These are phyloP conservation scores for Phytophthora foliorum DNA, from an alignment of 352 stramenopile species.

Conservation along the genomic window DNA sequence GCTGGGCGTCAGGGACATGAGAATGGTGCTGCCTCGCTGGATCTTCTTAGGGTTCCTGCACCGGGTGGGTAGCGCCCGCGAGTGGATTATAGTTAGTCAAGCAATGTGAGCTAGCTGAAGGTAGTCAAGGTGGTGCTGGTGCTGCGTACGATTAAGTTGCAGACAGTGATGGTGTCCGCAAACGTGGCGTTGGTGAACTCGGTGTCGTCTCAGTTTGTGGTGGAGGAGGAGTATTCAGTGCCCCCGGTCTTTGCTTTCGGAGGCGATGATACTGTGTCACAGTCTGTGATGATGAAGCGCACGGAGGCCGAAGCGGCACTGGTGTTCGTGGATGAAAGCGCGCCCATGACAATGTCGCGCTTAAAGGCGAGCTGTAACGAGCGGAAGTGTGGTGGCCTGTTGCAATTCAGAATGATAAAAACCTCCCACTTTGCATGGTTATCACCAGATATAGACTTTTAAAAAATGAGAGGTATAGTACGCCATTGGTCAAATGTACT, in stretches of 20 bases:
- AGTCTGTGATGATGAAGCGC: slow-evolving; percentile 13
- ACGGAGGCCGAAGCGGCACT: slow-evolving; percentile 17
- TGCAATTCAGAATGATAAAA: no score
- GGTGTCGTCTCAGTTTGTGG: no score
- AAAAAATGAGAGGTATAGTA: no score
- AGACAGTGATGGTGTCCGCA: slow-evolving; percentile 34
- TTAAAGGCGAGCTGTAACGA: no score
- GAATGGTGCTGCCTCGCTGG: slow-evolving; percentile 16
- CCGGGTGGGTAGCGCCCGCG: no score
- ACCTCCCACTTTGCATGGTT: no score
- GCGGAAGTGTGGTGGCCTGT: no score
- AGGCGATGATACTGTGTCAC: not conserved
- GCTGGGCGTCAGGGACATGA: slow-evolving; percentile 7
- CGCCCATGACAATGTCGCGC: no score
- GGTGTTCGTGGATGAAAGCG: slow-evolving; percentile 15
- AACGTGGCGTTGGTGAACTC: slow-evolving; percentile 46
- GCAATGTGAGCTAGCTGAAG: slow-evolving; percentile 30
- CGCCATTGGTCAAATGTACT: no score
- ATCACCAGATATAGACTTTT: no score
- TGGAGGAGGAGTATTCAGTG: slow-evolving; percentile 32
- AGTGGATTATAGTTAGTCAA: no score
- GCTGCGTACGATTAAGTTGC: slow-evolving; percentile 25
- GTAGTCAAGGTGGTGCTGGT: slow-evolving; percentile 36
- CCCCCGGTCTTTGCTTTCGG: slow-evolving; percentile 12
- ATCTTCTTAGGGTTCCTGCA: no score